phyloP scores from a whole-genome alignment of 129 eudicot genomes.

The Chrysanthemum seticuspe region DNA sequence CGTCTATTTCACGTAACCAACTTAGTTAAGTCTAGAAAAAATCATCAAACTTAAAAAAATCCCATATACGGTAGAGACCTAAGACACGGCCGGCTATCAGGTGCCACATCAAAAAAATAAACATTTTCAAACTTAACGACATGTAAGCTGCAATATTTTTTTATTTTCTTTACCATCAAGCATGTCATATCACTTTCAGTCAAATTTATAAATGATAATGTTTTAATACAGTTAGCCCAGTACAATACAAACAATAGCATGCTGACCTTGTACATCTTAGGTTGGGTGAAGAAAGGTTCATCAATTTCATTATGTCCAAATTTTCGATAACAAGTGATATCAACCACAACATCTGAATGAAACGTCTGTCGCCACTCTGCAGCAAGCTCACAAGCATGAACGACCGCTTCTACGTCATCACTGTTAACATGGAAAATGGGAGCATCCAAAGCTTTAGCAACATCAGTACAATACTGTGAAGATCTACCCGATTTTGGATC shows the following conservation, averaged over 20 bases:
- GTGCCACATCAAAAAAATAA: background rate
- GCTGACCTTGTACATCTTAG: conserved; percentile 88
- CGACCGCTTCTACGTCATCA: conserved; percentile 95
- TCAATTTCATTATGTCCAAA: conserved; percentile 99
- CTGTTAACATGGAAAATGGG: conserved; percentile 98
- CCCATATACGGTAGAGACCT: background rate
- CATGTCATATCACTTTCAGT: background rate
- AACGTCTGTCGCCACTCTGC: conserved; percentile 98
- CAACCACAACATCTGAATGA: conserved; percentile 94
- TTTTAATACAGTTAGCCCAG: background rate
- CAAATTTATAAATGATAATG: background rate
- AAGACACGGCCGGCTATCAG: background rate
- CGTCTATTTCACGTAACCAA: background rate
- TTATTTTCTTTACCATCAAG: too few species aligned
- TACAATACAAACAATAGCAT: background rate
- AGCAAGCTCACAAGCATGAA: conserved; percentile 90
- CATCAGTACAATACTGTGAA: conserved; percentile 83
- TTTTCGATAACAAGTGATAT: conserved; percentile 84
- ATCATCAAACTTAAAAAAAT: background rate
- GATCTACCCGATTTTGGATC: conserved; percentile 85
- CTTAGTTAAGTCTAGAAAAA: background rate
- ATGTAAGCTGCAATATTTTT: background rate
- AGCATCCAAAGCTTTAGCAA: conserved; percentile 75
- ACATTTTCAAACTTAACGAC: background rate
- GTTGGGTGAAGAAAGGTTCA: conserved; percentile 95